phyloP scores from a whole-genome alignment of 352 stramenopile genomes.

The Nothophytophthora sp. region DNA sequence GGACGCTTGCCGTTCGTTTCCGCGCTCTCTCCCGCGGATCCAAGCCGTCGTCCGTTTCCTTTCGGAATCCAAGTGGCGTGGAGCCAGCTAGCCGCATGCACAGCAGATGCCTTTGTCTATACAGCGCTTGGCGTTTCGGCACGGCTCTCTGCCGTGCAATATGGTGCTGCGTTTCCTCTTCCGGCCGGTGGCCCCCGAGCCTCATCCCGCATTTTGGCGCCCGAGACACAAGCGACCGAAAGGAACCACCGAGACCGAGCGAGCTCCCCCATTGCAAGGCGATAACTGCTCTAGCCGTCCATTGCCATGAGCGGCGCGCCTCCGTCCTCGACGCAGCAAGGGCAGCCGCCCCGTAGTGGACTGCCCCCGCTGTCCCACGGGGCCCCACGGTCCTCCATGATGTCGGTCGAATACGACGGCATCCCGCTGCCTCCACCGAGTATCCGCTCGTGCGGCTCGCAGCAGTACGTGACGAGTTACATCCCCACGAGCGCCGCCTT shows the following conservation, averaged over 20 bases:
- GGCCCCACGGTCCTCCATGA: conserved; percentile 38
- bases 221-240: conserved; percentile 13
- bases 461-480: conserved; percentile 76
- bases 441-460: conserved; percentile 74
- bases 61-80: no score
- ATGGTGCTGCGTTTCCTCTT: neutral
- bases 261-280: neutral
- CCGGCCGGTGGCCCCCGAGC: no score
- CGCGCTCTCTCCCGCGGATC: no score
- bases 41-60: no score
- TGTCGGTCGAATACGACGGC: conserved; percentile 65
- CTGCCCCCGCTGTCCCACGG: conserved; percentile 34
- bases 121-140: no score
- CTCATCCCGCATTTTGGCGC: conserved; percentile 32
- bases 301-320: conserved; percentile 21
- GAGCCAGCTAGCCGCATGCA: no score
- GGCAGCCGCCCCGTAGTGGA: conserved; percentile 20
- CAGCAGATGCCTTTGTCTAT: no score
- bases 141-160: no score
- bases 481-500: conserved; percentile 72
- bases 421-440: conserved; percentile 62
- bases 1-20: no score
- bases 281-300: neutral
- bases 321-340: conserved; percentile 17
- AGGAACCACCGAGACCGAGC: neutral